Percentiles rank a stretch among this genome's conserved stretches.
Conservation (phyloP, 179 eudicot species). For the Camellia oleifera region DNA sequence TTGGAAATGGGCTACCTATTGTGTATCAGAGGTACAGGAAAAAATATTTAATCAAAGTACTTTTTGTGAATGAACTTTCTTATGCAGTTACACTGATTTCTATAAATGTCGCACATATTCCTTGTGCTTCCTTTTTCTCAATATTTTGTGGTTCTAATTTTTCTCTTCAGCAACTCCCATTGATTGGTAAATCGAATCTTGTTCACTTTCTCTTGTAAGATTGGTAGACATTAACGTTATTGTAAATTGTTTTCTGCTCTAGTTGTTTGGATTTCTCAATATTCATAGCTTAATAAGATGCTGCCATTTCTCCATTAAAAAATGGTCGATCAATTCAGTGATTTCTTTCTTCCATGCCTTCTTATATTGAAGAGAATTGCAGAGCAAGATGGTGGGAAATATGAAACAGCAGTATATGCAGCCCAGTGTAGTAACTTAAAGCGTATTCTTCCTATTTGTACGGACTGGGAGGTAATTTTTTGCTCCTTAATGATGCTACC, state of each 20-base stretch:
- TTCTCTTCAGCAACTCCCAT: slow-evolving; percentile 6
- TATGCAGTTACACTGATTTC: no score
- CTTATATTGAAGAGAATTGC: slow-evolving; percentile 63
- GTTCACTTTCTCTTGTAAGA: neutral
- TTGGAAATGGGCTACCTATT: no score
- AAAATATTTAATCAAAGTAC: no score
- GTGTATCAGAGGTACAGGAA: no score
- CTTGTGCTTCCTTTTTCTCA: no score
- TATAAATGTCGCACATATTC: no score
- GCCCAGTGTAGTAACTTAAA: slow-evolving; percentile 84
- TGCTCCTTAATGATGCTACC: slow-evolving; percentile 6
- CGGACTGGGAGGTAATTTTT: slow-evolving; percentile 84
- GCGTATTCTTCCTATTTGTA: slow-evolving; percentile 82
- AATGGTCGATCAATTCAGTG: neutral
- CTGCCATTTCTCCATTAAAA: neutral
- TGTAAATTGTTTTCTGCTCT: neutral
- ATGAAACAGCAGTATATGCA: slow-evolving; percentile 62
- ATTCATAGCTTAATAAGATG: neutral
- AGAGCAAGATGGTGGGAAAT: slow-evolving; percentile 85
- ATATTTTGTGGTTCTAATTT: slow-evolving; percentile 5
- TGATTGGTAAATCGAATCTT: neutral
- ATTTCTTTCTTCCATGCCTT: slow-evolving; percentile 4
- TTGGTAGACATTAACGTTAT: no score
- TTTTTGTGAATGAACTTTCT: no score
- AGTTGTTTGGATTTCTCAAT: no score